Percentiles rank a stretch among this genome's conserved stretches.
These are phyloP conservation scores for Thozetella sp. DNA, from an alignment of 495 filamentous ascomycete genomes.

Conservation along the genomic window DNA sequence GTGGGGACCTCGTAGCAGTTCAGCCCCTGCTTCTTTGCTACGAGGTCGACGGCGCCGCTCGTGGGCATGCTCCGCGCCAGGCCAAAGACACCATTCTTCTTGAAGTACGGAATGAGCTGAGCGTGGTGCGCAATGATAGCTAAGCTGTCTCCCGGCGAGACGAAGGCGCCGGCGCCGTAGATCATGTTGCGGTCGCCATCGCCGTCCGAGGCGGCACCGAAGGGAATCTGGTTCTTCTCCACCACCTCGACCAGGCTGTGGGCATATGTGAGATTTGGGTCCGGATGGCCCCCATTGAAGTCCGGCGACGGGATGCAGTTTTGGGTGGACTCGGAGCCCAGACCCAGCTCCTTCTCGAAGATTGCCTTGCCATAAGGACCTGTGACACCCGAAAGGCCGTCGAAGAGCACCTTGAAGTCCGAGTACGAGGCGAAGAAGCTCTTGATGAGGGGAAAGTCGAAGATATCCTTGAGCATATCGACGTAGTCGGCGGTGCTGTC, in stretches of 20 bases:
- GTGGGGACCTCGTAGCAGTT: slow-evolving; percentile 96
- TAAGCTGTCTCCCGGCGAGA: slow-evolving; percentile 94
- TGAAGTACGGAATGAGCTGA: slow-evolving; percentile 94
- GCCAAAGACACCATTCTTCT: slow-evolving; percentile 93
- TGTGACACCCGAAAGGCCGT: slow-evolving; percentile 92
- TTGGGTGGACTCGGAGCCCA: slow-evolving; percentile 75
- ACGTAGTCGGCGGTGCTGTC: slow-evolving; percentile 91
- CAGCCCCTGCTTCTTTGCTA: slow-evolving; percentile 90
- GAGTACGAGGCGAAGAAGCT: slow-evolving; percentile 81
- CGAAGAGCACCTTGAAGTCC: slow-evolving; percentile 97
- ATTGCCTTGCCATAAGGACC: slow-evolving; percentile 94
- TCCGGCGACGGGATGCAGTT: slow-evolving; percentile 92
- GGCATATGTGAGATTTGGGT: slow-evolving; percentile 98
- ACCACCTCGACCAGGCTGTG: slow-evolving; percentile 93
- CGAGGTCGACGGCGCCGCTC: slow-evolving; percentile 90
- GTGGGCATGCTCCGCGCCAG: slow-evolving; percentile 97
- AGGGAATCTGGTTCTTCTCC: slow-evolving; percentile 88
- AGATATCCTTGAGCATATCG: slow-evolving; percentile 95
- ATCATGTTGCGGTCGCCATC: slow-evolving; percentile 99
- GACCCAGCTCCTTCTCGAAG: slow-evolving; percentile 90
- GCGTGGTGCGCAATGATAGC: slow-evolving; percentile 98
- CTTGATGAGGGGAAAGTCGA: slow-evolving; percentile 95
- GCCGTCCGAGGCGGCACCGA: slow-evolving; percentile 94
- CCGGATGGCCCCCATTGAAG: slow-evolving; percentile 96
- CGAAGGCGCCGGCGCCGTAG: slow-evolving; percentile 94